Conservation (phyloP, 1,139 yeast genomes). For the Sugiyamaella neomexicana region DNA sequence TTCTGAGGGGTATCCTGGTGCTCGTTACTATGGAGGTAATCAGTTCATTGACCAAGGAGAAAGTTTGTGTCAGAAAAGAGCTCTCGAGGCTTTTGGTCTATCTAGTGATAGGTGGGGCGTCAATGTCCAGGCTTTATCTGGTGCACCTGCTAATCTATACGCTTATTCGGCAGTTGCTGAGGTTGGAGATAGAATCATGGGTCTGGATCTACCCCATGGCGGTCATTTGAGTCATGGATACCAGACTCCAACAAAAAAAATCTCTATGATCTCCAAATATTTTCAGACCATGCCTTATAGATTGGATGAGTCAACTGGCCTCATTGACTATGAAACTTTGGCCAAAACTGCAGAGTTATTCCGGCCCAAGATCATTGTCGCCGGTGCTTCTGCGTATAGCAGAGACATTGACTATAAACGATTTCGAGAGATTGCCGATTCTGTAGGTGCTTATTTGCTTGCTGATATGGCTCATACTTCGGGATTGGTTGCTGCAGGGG, state of each 20-base stretch:
- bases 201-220: slow-evolving; percentile 95
- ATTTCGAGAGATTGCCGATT: slow-evolving; percentile 95
- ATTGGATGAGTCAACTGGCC: slow-evolving; percentile 84
- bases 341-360: slow-evolving; percentile 85
- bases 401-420: slow-evolving; percentile 92
- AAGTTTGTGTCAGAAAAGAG: slow-evolving; percentile 87
- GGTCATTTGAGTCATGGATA: slow-evolving; percentile 98
- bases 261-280: slow-evolving; percentile 92
- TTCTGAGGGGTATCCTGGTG: slow-evolving; percentile 98
- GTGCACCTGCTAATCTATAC: slow-evolving; percentile 96
- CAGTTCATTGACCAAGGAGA: slow-evolving; percentile 95
- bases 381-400: slow-evolving; percentile 98
- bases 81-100: slow-evolving; percentile 79
- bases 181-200: slow-evolving; percentile 96
- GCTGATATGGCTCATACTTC: slow-evolving; percentile 99
- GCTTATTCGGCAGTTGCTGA: slow-evolving; percentile 93
- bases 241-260: slow-evolving; percentile 93
- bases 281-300: slow-evolving; percentile 99
- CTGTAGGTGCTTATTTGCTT: slow-evolving; percentile 92
- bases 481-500: slow-evolving; percentile 95
- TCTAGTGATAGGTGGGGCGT: slow-evolving; percentile 94
- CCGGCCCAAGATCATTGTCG: slow-evolving; percentile 94
- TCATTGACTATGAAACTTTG: slow-evolving; percentile 91
- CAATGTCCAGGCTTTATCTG: slow-evolving; percentile 92
- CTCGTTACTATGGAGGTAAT: slow-evolving; percentile 96